Conservation (phyloP, 163 green algal genomes). For the Coccomyxa subellipsoidea region DNA sequence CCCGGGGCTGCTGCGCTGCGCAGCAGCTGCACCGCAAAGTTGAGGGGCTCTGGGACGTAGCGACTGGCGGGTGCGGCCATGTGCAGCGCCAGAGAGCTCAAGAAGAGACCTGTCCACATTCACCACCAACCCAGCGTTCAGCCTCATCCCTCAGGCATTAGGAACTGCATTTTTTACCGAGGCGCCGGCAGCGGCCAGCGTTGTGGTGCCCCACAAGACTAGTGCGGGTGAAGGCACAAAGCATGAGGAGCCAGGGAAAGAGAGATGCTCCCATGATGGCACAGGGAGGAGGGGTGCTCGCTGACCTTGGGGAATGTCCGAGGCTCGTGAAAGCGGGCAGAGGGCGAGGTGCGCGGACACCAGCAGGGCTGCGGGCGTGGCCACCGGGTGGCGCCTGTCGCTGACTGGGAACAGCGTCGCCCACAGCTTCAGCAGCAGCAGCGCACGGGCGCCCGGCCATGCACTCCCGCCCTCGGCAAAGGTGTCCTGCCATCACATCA, state of each 20-base stretch:
- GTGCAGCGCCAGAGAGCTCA: constrained; percentile 46
- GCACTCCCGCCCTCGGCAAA: not conserved
- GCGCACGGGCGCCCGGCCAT: constrained; percentile 60
- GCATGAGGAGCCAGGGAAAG: too few relatives aligned
- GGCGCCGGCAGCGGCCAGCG: too few relatives aligned
- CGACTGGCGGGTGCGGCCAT: constrained; percentile 49
- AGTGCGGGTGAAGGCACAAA: too few relatives aligned
- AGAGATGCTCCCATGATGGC: too few relatives aligned
- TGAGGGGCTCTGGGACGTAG: constrained; percentile 58
- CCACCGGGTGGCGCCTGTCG: constrained; percentile 82
- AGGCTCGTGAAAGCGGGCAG: constrained; percentile 32
- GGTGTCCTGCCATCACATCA: not conserved
- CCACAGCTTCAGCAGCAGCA: constrained; percentile 87
- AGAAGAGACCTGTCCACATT: constrained; percentile 45
- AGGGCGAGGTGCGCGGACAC: constrained; percentile 40
- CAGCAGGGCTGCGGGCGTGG: constrained; percentile 69
- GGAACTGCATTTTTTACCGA: too few relatives aligned
- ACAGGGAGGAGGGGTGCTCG: not conserved
- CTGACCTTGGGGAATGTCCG: constrained; percentile 29
- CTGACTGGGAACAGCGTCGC: constrained; percentile 74
- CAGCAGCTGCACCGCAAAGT: constrained; percentile 42
- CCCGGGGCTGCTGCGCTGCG: constrained; percentile 3
- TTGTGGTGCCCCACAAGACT: too few relatives aligned
- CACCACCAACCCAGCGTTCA: not conserved
- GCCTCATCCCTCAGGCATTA: too few relatives aligned